A percentile compares a stretch with the other conserved stretches of the same genome.
phyloP scores from a whole-genome alignment of 257 asterid genomes.

The Ilex asprella region DNA sequence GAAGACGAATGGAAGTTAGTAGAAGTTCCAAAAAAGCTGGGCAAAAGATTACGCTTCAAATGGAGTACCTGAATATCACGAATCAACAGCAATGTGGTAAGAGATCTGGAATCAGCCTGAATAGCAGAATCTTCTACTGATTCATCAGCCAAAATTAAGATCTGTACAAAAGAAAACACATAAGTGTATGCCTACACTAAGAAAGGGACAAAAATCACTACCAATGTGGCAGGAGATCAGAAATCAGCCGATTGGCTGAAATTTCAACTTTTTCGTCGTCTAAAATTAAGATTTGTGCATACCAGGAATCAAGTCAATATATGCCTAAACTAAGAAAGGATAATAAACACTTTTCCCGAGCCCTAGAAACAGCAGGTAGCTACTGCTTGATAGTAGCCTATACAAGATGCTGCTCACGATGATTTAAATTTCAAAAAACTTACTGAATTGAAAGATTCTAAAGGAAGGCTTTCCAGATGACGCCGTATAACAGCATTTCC shows the following conservation, averaged over 20 bases:
- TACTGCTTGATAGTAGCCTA: neutral
- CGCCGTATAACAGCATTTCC: conserved; percentile 89
- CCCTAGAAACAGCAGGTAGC: neutral
- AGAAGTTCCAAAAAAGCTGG: neutral
- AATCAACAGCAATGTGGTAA: conserved; percentile 77
- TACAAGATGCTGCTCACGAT: neutral
- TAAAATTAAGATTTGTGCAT: too few relatives aligned
- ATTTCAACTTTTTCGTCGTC: too few relatives aligned
- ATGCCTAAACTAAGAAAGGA: conserved; percentile 9
- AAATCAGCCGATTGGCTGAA: too few relatives aligned
- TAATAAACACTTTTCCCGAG: neutral
- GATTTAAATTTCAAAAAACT: conserved; percentile 20
- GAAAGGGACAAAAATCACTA: too few relatives aligned
- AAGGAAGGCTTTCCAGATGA: conserved; percentile 85
- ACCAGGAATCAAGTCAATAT: conserved; percentile 6
- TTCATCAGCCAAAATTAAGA: conserved; percentile 84
- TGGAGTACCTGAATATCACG: conserved; percentile 80
- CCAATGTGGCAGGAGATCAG: too few relatives aligned
- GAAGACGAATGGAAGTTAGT: too few relatives aligned
- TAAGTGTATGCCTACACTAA: too few relatives aligned
- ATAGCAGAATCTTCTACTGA: conserved; percentile 90
- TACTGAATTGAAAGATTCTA: conserved; percentile 85
- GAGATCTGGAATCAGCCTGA: conserved; percentile 94
- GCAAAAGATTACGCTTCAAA: conserved; percentile 7
- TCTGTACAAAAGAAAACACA: conserved; percentile 29